A percentile compares a stretch with the other conserved stretches of the same genome.
Evolutionary conservation across 345 rosid species (phyloP).

Genomic region (Microcos paniculata): DNA sequence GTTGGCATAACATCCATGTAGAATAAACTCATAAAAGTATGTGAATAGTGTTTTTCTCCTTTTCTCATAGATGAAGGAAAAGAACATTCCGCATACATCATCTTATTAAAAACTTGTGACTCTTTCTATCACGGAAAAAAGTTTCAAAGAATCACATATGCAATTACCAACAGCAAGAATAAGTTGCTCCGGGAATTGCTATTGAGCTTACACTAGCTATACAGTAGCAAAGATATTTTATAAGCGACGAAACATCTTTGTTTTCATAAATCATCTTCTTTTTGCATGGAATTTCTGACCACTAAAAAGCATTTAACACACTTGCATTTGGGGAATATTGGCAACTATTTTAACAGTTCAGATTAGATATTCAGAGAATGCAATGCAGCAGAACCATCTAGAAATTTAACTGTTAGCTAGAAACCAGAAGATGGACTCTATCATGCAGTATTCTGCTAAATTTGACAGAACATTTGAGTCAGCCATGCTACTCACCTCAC

Average conservation of each 20-base stretch:
- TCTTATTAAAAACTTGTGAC: not conserved
- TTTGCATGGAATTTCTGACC: not conserved
- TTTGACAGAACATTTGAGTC: not conserved
- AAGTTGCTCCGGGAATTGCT: too few relatives aligned
- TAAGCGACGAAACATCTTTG: not conserved
- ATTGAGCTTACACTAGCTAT: not conserved
- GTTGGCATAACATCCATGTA: not conserved
- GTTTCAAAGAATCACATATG: not conserved
- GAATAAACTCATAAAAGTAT: not conserved
- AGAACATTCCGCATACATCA: not conserved
- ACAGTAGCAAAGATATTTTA: not conserved
- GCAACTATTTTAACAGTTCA: not conserved
- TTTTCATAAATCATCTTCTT: not conserved
- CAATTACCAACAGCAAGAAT: too few relatives aligned
- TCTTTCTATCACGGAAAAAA: not conserved
- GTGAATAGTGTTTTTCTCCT: not conserved
- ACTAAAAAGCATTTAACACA: not conserved
- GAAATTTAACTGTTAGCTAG: not conserved
- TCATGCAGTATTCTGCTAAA: not conserved
- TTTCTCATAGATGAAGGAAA: not conserved
- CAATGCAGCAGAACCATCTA: not conserved
- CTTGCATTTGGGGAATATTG: not conserved
- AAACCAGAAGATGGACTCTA: not conserved
- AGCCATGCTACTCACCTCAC: constrained; percentile 58
- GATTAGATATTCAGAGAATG: not conserved